Conservation (phyloP, 495 filamentous ascomycete species). For the Penicillium longicatenatum region DNA sequence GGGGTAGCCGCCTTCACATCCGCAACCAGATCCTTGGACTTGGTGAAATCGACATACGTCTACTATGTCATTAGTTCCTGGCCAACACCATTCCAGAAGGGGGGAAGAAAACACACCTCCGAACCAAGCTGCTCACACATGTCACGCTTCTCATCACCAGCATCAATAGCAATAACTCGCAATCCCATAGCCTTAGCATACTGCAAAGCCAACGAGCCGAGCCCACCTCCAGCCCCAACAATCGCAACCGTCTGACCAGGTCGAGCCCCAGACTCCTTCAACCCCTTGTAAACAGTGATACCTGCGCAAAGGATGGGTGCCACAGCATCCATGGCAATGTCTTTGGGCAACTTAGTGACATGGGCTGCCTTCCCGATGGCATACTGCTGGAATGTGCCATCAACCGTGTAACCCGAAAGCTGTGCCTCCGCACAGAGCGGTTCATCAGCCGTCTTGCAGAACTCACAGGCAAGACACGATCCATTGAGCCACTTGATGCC, state of each 20-base stretch:
- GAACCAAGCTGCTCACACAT: constrained; percentile 69
- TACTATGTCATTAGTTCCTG: constrained; percentile 12
- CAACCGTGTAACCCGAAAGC: constrained; percentile 76
- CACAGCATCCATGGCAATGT: constrained; percentile 68
- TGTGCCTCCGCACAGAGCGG: constrained; percentile 66
- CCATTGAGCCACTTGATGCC: constrained; percentile 88
- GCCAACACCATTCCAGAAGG: neutral
- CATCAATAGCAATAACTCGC: constrained; percentile 73
- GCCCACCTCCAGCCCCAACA: constrained; percentile 88
- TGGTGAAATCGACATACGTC: constrained; percentile 77
- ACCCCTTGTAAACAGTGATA: constrained; percentile 88
- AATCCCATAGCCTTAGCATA: constrained; percentile 92
- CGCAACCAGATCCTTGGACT: constrained; percentile 70
- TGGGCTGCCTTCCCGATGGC: constrained; percentile 80
- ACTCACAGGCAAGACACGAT: constrained; percentile 69
- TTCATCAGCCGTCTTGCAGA: constrained; percentile 69
- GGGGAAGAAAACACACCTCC: constrained; percentile 18
- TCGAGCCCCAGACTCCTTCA: constrained; percentile 77
- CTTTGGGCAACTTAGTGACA: constrained; percentile 73
- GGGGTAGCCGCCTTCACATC: constrained; percentile 77
- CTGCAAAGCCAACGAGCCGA: constrained; percentile 79
- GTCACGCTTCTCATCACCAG: constrained; percentile 73
- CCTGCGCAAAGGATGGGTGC: constrained; percentile 83
- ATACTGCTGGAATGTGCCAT: constrained; percentile 89
- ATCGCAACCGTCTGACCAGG: constrained; percentile 83